Conservation (phyloP, 2,329 filamentous ascomycete genomes). For the Apiospora saccharicola region DNA sequence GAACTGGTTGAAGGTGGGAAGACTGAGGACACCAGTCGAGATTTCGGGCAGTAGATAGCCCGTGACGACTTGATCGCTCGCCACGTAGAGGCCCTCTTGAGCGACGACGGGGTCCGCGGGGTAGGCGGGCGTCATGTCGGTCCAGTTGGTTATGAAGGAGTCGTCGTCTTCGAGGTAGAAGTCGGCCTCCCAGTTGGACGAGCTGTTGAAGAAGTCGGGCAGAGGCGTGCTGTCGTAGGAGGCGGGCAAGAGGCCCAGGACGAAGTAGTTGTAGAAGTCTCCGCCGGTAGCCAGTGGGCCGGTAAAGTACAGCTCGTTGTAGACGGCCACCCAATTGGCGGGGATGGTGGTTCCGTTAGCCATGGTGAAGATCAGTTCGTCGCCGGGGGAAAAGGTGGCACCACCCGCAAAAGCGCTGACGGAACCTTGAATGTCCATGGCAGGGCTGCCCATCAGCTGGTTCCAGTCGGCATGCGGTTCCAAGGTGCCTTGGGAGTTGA, state of each 20-base stretch:
- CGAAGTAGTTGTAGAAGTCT: constrained; percentile 54
- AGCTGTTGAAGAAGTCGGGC: not conserved
- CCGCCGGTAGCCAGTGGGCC: constrained; percentile 47
- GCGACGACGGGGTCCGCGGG: constrained; percentile 28
- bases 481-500: constrained; percentile 44
- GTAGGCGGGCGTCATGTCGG: constrained; percentile 29
- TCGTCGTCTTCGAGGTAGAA: too few species aligned
- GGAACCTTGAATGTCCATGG: constrained; percentile 34
- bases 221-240: constrained; percentile 25
- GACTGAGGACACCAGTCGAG: constrained; percentile 46
- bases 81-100: constrained; percentile 28
- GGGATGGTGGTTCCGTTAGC: constrained; percentile 35
- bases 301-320: constrained; percentile 25
- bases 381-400: constrained; percentile 46
- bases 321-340: constrained; percentile 28
- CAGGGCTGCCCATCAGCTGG: constrained; percentile 41
- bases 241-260: constrained; percentile 37
- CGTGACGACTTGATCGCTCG: constrained; percentile 28
- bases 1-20: constrained; percentile 46
- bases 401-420: constrained; percentile 41
- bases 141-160: too few species aligned
- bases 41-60: constrained; percentile 36
- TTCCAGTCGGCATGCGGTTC: constrained; percentile 53
- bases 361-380: constrained; percentile 38
- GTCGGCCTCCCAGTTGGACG: constrained; percentile 29